phyloP scores from a whole-genome alignment of 176 grass and related monocot species.

The Microstegium vimineum region DNA sequence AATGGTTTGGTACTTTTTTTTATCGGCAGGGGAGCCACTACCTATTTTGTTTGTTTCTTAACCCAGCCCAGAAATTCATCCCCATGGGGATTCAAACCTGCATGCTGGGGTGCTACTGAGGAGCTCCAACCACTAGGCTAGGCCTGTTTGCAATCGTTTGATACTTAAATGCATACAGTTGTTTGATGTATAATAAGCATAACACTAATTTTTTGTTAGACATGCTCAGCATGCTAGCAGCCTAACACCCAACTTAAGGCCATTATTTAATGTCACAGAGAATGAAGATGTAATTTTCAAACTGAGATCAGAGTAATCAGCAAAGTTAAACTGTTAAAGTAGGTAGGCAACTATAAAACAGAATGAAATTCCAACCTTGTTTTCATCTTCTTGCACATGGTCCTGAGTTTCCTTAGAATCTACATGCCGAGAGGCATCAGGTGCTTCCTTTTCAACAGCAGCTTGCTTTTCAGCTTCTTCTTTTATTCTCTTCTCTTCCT shows the following conservation, averaged over 20 bases:
- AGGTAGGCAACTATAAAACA: conserved; percentile 20
- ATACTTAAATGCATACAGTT: not conserved
- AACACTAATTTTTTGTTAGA: conserved; percentile 4
- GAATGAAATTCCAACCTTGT: conserved; percentile 46
- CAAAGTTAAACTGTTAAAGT: conserved; percentile 1
- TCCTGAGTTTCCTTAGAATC: conserved; percentile 35
- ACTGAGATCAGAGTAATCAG: conserved; percentile 1
- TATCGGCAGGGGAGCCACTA: too few species aligned
- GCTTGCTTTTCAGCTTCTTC: conserved; percentile 71
- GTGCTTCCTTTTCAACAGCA: conserved; percentile 35
- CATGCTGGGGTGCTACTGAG: too few species aligned
- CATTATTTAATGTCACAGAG: not conserved
- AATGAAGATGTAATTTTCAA: not conserved
- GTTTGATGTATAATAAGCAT: not conserved
- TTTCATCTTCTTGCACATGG: conserved; percentile 36
- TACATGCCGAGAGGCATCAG: conserved; percentile 42
- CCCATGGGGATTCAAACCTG: too few species aligned
- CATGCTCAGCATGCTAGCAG: not conserved
- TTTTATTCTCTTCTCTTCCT: conserved; percentile 86
- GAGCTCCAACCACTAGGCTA: too few species aligned
- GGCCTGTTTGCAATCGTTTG: too few species aligned
- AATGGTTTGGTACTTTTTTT: too few species aligned
- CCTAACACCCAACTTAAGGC: not conserved
- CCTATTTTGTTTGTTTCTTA: too few species aligned
- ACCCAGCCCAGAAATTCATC: too few species aligned